Conservation (phyloP, 192 early-diverging fungal species). For the Coemansia reversa region DNA sequence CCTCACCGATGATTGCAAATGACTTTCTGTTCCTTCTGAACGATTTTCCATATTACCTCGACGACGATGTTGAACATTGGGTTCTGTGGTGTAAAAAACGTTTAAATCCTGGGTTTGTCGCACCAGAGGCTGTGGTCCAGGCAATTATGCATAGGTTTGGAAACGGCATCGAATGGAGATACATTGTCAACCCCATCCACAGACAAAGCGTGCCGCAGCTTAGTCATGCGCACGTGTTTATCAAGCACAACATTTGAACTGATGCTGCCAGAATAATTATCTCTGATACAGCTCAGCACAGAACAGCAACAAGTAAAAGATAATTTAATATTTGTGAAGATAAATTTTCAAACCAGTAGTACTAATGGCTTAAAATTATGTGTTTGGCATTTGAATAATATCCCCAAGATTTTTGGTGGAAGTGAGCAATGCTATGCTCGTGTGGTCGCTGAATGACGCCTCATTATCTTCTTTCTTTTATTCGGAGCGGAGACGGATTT, state of each 20-base stretch:
- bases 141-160: constrained; percentile 23
- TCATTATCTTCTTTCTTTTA: not conserved
- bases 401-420: not conserved
- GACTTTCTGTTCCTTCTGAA: constrained; percentile 37
- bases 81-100: constrained; percentile 49
- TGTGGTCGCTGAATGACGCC: not conserved
- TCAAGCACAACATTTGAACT: constrained; percentile 17
- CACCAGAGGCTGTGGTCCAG: constrained; percentile 23
- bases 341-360: not conserved
- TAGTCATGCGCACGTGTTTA: constrained; percentile 52
- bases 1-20: constrained; percentile 1
- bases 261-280: not conserved
- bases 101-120: constrained; percentile 24
- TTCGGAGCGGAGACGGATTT: not conserved
- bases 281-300: not conserved
- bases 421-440: not conserved
- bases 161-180: constrained; percentile 25
- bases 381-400: not conserved
- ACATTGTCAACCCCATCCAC: constrained; percentile 44
- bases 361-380: not conserved
- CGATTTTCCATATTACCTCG: constrained; percentile 42
- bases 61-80: constrained; percentile 46
- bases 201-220: constrained; percentile 50
- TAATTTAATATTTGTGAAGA: not conserved
- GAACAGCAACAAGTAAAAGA: not conserved